Conservation (phyloP, 495 filamentous ascomycete species). For the Lasiosphaeriaceae sp. region DNA sequence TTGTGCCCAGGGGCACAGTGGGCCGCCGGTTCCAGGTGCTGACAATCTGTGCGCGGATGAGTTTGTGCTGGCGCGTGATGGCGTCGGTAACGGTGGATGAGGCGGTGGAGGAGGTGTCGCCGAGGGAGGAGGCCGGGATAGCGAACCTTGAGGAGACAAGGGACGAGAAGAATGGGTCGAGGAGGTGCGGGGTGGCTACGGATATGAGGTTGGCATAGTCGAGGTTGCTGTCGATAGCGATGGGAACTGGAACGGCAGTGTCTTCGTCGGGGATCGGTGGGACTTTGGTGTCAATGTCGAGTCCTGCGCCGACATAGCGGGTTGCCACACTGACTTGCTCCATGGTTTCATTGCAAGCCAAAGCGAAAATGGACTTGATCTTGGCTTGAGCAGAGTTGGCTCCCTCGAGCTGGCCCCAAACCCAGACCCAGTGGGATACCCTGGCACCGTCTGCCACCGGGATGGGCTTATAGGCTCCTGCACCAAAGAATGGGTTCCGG, state of each 20-base stretch:
- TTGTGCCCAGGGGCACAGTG: conserved; percentile 3
- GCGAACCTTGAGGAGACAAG: conserved; percentile 20
- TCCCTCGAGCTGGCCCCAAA: conserved; percentile 21
- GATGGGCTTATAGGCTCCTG: conserved; percentile 12
- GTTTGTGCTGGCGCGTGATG: conserved; percentile 40
- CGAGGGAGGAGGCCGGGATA: conserved; percentile 10
- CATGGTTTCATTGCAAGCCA: conserved; percentile 25
- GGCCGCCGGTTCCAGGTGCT: conserved; percentile 16
- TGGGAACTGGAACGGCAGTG: not conserved
- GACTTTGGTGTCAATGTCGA: conserved; percentile 16
- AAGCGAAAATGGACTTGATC: conserved; percentile 10
- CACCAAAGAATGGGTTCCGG: conserved; percentile 17
- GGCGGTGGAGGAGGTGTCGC: not conserved
- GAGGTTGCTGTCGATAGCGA: conserved; percentile 14
- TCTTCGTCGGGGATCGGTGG: conserved; percentile 17
- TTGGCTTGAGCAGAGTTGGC: conserved; percentile 6
- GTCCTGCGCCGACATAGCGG: conserved; percentile 11
- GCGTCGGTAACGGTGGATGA: conserved; percentile 22
- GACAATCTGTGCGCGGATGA: conserved; percentile 32
- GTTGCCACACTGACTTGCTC: conserved; percentile 16
- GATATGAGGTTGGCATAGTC: conserved; percentile 15
- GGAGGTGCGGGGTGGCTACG: conserved; percentile 8
- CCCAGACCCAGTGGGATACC: conserved; percentile 17
- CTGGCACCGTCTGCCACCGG: not conserved
- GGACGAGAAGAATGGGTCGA: conserved; percentile 24